A percentile compares a stretch with the other conserved stretches of the same genome.
These are phyloP conservation scores for Fagus sylvatica DNA, from an alignment of 306 rosid species.

Conservation along the genomic window DNA sequence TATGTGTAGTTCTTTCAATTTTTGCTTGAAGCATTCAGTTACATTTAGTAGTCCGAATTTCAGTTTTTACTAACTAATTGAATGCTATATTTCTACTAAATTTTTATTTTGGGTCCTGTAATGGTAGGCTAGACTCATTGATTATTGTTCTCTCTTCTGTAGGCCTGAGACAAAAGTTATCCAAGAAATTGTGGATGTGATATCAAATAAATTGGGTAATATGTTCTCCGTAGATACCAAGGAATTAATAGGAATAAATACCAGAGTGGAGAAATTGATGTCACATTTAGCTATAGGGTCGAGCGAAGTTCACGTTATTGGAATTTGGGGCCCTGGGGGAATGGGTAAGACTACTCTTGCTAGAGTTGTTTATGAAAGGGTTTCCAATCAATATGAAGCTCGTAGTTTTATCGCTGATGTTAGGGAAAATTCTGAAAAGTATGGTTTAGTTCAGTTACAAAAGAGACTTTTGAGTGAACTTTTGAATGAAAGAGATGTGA, in stretches of 20 bases:
- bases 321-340: conserved; percentile 13
- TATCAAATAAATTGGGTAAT: no score
- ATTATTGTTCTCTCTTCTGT: no score
- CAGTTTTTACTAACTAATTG: no score
- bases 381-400: neutral
- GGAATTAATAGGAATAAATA: neutral
- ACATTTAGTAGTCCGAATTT: no score
- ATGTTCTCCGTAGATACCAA: neutral
- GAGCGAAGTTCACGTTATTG: neutral
- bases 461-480: neutral
- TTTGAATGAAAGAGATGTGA: neutral
- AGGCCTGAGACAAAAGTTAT: no score
- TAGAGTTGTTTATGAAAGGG: neutral
- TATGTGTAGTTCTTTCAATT: no score
- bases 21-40: no score
- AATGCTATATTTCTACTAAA: no score
- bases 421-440: neutral
- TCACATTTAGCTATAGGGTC: neutral
- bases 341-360: conserved; percentile 12
- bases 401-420: neutral
- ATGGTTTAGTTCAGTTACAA: neutral
- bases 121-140: no score
- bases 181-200: no score
- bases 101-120: no score
- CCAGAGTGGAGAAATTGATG: neutral